Evolutionary conservation across 192 early-diverging fungal species (phyloP), one percentile per base, ranked within the genome.

Genomic region (Funneliformis mosseae): DNA sequence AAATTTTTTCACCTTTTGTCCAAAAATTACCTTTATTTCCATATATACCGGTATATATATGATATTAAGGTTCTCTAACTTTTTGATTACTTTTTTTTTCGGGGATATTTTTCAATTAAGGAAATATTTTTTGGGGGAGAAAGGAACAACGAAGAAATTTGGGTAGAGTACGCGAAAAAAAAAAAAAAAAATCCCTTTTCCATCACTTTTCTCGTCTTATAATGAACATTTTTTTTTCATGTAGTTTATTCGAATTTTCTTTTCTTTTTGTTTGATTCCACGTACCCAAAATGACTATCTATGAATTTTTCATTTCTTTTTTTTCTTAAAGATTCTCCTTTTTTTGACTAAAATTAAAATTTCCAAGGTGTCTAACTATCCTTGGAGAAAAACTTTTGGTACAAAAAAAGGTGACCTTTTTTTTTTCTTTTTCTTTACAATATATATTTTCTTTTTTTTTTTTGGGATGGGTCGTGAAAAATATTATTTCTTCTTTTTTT

Each of bases 161-260:
- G 48, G 48, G 4, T 55, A 55, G 48, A 16, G 2, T 55, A 55
- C 48, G 48, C 48, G 48, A 55, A 55, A 55, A 16, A 55, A 55
- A 18, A 55, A 50, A 45, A 45, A 7, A 9, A 18, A 55, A 18
- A 0, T 14, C 12, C 14, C 48, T 18, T 48, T 45, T 55, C 18
- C 48, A 55, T 55, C 48, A 55, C 48, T 55, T 55, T 55, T 16
- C 14, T 18, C 14, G 18, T 18, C 9, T 12, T 12, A 48, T 55
- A 55, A 55, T 55, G 48, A 55, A 55, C 48, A 55, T 55, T 55
- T 55, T 55, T 50, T 50, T 55, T 55, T 55, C 48, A 55, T 55
- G 48, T 55, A 55, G 0, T 55, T 55, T 55, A 16, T 55, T 16
- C 48, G 16, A 55, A 55, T 55, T 55, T 50, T 16, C 18, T 55